Evolutionary conservation across 148 eudicot species (phyloP).

Genomic region (Pouteria glomerata): DNA sequence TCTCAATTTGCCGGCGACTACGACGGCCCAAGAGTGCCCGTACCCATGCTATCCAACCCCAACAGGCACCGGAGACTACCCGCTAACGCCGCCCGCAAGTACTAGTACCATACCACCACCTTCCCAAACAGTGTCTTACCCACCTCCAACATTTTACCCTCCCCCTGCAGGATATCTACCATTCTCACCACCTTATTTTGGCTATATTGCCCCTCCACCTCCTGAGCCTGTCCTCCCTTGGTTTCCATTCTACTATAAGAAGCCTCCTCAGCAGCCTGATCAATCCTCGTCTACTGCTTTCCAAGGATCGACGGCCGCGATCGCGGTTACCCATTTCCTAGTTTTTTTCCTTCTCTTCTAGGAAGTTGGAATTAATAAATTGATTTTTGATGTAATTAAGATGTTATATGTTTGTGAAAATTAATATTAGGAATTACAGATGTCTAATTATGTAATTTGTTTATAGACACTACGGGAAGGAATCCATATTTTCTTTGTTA

Average conservation of each 20-base stretch:
- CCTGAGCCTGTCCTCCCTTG: conserved; percentile 38
- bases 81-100: conserved; percentile 27
- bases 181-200: conserved; percentile 24
- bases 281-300: conserved; percentile 16
- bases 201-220: conserved; percentile 33
- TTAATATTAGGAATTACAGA: too few species aligned
- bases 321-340: conserved; percentile 1
- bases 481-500: too few species aligned
- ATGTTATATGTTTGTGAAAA: too few species aligned
- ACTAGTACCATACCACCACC: conserved; percentile 25
- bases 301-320: background rate
- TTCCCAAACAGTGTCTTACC: conserved; percentile 15
- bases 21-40: conserved; percentile 41
- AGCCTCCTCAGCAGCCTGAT: conserved; percentile 33
- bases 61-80: conserved; percentile 28
- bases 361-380: background rate
- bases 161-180: conserved; percentile 38
- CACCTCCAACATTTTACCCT: conserved; percentile 19
- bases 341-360: conserved; percentile 5
- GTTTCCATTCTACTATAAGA: conserved; percentile 47
- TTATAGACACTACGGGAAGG: too few species aligned
- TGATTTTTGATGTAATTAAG: too few species aligned
- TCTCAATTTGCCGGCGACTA: conserved; percentile 16
- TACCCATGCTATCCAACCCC: conserved; percentile 61
- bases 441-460: too few species aligned